Evolutionary conservation across 768 basidiomycete species (phyloP), one percentile per base, ranked within the genome.

Genomic region (Suillus placidus): DNA sequence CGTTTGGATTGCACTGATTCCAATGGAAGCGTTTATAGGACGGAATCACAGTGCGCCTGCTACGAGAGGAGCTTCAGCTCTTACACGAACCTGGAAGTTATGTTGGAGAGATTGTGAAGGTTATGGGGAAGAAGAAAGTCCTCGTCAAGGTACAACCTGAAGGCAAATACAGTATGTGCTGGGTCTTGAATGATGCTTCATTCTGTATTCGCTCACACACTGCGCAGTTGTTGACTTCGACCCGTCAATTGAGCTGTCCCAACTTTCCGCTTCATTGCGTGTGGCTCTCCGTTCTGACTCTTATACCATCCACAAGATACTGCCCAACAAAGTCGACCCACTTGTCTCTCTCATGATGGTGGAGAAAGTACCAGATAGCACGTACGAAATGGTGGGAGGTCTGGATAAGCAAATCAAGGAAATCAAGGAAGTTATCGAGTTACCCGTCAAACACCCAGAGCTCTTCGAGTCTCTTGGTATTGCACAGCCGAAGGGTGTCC

Each of bases 301-400:
- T 4, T 98, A 99, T 79, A 93, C 93, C 55, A 91, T 99, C 68
- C 97, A 99, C 85, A 95, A 94, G 78, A 93, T 99, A 71, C 83
- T 99, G 0, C 95, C 95, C 0, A 97, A 95, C 83, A 98, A 99
- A 81, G 92, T 98, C 72, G 97, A 98, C 78, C 97, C 97, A 5
- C 89, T 99, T 47, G 96, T 99, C 37, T 97, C 95, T 23, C 87
- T 99, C 68, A 99, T 99, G 97, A 98, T 99, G 96, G 97, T 99
- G 13, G 97, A 99, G 80, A 99, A 99, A 78, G 97, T 99, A 0
- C 97, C 97, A 0, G 97, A 99, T 78, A 95, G 93, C 79, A 99
- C 97, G 37, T 99, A 99, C 80, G 97, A 99, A 79, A 98, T 99
- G 96, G 97, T 99, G 67, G 97, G 97, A 26, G 97, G 97, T 71